Base-by-base conservation (phyloP, 148 eudicot species). In the Simmondsia chinensis region DNA sequence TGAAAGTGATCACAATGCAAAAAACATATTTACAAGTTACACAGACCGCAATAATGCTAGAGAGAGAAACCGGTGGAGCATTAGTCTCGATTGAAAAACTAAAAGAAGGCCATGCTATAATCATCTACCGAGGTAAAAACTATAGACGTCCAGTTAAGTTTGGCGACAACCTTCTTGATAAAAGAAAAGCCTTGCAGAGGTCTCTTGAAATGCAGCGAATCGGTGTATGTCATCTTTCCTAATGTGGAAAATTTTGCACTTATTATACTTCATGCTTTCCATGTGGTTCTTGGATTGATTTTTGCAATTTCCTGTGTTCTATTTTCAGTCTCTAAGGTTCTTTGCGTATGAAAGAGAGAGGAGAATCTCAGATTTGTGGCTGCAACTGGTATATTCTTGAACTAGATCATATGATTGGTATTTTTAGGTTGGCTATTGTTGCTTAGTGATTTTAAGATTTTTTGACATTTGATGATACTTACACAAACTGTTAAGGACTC, bases 1-100 rank as follows among this genome's bases (percentile, higher is more conserved):
- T 55, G 9, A 91, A 91, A 64, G 96, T 91, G 54, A 62, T 86
- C n/a, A 82, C 88, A 19, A 76, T 72, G 86, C 99, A 91, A 62
- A 76, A 43, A 57, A 64, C 54, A 30, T 64, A 68, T 42, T 46
- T 75, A 12, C 77, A 59, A 59, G 72, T 91, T n/a, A 28, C 75
- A 39, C 43, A 68, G 30, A 91, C 95, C 30, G 94, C 99, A 32
- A 75, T 58, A 56, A 42, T 40, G 41, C 81, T 91, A 20, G 88
- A 74, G 63, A 63, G 75, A 37, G 89, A 91, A 69, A 82, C 79
- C 35, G 79, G 82, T n/a, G 96, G 96, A 4, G 19, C 70, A 51
- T 40, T 91, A 50, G 79, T 91, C 33, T 76, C 87, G 5, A 61
- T 91, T 13, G 94, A 74, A 41, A 76, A 79, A 66, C 68, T 74